phyloP scores from a whole-genome alignment of 495 filamentous ascomycete species.

The Hypomontagnella submonticulosa region DNA sequence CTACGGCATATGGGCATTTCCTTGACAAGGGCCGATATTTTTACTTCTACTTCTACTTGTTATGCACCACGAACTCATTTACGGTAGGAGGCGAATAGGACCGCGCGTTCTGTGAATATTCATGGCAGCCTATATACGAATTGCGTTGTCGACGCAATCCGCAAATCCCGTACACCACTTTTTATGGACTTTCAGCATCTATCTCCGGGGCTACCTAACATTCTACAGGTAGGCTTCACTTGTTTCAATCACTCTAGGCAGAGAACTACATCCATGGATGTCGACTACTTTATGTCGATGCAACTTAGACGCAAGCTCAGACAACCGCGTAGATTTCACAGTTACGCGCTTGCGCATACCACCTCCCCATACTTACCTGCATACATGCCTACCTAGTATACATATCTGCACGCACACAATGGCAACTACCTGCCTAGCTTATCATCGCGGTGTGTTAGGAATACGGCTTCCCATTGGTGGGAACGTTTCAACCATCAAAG shows the following conservation, averaged over 20 bases:
- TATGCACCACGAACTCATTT: too few species aligned
- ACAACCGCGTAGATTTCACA: conserved; percentile 29
- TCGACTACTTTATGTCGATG: conserved; percentile 6
- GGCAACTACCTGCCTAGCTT: conserved; percentile 19
- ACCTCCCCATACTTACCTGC: conserved; percentile 8
- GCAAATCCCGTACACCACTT: conserved; percentile 7
- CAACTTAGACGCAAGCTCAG: conserved; percentile 27
- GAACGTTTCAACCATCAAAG: conserved; percentile 19
- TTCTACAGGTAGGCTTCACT: too few species aligned
- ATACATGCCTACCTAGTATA: conserved; percentile 10
- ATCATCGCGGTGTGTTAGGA: conserved; percentile 35
- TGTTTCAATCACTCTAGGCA: conserved; percentile 5
- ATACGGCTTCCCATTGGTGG: conserved; percentile 29
- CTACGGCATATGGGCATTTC: background rate
- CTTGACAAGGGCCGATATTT: background rate
- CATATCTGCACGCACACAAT: background rate
- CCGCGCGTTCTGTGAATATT: conserved; percentile 16
- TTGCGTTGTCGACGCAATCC: conserved; percentile 16
- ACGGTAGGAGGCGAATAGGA: background rate
- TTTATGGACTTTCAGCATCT: conserved; percentile 12
- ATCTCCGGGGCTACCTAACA: background rate
- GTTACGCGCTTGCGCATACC: conserved; percentile 35
- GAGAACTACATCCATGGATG: conserved; percentile 4
- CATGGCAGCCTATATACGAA: conserved; percentile 20
- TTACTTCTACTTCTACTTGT: background rate